phyloP scores from a whole-genome alignment of 768 basidiomycete species.

The Pleurotus pulmonarius region DNA sequence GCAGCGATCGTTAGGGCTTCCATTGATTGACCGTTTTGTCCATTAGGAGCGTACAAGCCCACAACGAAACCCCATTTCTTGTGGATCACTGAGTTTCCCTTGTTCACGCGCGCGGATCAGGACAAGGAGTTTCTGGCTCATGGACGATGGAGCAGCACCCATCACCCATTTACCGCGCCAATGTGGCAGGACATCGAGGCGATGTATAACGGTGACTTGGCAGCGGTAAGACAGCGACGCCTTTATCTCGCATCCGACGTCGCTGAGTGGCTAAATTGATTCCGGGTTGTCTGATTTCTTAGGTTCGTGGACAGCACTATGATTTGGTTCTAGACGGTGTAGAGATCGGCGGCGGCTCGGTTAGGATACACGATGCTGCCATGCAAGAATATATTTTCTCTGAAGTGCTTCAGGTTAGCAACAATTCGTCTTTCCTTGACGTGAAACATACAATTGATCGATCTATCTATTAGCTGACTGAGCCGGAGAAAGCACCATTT shows the following conservation, averaged over 20 bases:
- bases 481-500: constrained; percentile 73
- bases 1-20: constrained; percentile 7
- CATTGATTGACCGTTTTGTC: constrained; percentile 9
- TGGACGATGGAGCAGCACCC: constrained; percentile 89
- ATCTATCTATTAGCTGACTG: constrained; percentile 53
- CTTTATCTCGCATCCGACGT: constrained; percentile 5
- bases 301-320: constrained; percentile 95
- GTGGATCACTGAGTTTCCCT: constrained; percentile 95
- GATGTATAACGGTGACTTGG: constrained; percentile 67
- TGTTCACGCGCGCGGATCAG: constrained; percentile 81
- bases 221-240: constrained; percentile 35
- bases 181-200: constrained; percentile 85
- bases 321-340: constrained; percentile 92
- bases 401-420: constrained; percentile 69
- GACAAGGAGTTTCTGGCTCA: constrained; percentile 86
- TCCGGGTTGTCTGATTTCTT: constrained; percentile 9
- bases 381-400: constrained; percentile 86
- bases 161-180: constrained; percentile 96
- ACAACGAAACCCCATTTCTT: constrained; percentile 73
- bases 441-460: constrained; percentile 8
- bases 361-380: constrained; percentile 82
- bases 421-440: constrained; percentile 6
- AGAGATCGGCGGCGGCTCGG: constrained; percentile 92
- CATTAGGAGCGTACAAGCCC: constrained; percentile 53
- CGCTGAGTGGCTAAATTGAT: constrained; percentile 7